Evolutionary conservation across 2,329 filamentous ascomycete species (phyloP), one percentile per base, ranked within the genome.

Genomic region (Myriangium duriaei): DNA sequence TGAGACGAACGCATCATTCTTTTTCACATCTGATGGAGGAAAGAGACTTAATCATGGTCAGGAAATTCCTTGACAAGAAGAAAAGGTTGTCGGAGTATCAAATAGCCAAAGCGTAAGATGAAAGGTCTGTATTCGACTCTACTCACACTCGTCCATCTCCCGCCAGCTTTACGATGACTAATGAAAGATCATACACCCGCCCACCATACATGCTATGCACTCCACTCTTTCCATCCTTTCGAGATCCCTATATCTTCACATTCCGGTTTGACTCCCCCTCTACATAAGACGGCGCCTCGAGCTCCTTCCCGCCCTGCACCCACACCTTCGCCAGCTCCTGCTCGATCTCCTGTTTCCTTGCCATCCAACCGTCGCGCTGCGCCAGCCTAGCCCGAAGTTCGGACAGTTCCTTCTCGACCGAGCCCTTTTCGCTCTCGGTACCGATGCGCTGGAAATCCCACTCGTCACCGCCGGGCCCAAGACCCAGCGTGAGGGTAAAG

Each of bases 401-500:
- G 34, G 81, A 73, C 11, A 96, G 66, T 58, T 98, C 91, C 56
- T 83, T 84, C 63, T 95, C 87, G 5, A 95, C 86, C 14, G 83
- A 81, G 57, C 87, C 77, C 64, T 95, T 94, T 65, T 98, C 91
- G 42, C 81, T 75, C 54, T 86, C 84, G 0, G 87, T 95, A 41
- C 91, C 91, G 48, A 98, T 96, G 40, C 84, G 76, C 58, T 95
- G 82, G 57, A 94, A 82, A 47, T 88, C 80, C 85, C 91, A 96
- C 51, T 81, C 81, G 39, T 83, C 79, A n/a, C 81, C 84, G 35
- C 76, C 72, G 11, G 82, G 76, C 36, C 87, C 88, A 42, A 81
- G 64, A 17, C 87, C 87, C 4, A 98, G 74, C 3, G 79, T 79
- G 7, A 98, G 75, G 49, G 92, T 93, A 61, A 78, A 95, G 0